Base-by-base conservation (phyloP, 306 rosid genomes). In the Vicia faba region DNA sequence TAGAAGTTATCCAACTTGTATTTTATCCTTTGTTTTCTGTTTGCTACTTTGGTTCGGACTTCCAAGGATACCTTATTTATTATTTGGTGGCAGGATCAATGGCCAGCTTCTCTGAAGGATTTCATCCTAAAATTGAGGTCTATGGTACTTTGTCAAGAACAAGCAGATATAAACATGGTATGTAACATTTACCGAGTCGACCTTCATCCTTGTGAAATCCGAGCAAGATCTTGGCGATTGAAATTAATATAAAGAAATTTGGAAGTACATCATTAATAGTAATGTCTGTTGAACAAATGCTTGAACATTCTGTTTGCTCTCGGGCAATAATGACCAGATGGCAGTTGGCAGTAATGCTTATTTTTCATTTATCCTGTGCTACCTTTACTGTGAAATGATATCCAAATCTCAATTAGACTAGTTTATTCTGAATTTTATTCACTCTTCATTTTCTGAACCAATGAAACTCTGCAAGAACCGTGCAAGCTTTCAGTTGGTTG, bases 71-170 rank as follows among this genome's bases (percentile, higher is more conserved):
- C 63, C 38, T 68, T 50, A 63, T 50, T 35, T 39, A 3, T 29
- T 46, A 61, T 28, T 39, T 75, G 73, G 58, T 77, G 61, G 79
- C 77, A 92, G 96, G 88, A 84, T 61, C 81, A 80, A 38, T 93
- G 98, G 95, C 95, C 97, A n/a, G 61, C 61, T 72, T 89, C 96
- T 5, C 79, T 93, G 51, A 79, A 80, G 83, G 69, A 77, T 8
- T 93, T 81, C 66, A 64, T 86, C 53, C 60, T 70, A 14, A 85
- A 82, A 54, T 73, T 83, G 77, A 78, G 82, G 72, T 85, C 95
- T 76, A 83, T 89, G 74, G 85, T 77, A 31, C 72, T 89, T 75
- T 74, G 75, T 59, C 86, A 88, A 60, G 84, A 87, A 43, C 95
- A 81, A 73, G 85, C 80, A 4, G 85, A 86, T 72, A 57, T 91